These are phyloP conservation scores for Scutellaria baicalensis DNA, from an alignment of 257 asterid genomes.

Conservation along the genomic window DNA sequence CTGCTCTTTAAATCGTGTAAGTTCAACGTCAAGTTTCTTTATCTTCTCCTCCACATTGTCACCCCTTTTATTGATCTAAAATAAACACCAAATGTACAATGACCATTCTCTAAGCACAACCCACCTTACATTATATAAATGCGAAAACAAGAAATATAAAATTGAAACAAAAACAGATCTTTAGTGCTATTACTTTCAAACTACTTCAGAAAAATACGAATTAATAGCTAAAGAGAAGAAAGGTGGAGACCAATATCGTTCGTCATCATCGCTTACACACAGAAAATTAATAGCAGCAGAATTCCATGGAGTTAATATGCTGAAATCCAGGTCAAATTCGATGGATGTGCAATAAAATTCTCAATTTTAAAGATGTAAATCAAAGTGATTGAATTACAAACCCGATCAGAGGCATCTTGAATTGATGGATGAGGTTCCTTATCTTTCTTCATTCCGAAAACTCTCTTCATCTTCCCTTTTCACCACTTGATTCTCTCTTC, in stretches of 20 bases:
- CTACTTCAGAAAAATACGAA: background rate
- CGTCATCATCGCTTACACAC: no score
- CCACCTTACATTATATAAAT: background rate
- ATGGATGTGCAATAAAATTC: background rate
- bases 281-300: background rate
- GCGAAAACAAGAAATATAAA: background rate
- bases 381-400: constrained; percentile 7
- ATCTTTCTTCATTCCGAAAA: constrained; percentile 72
- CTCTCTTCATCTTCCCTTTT: constrained; percentile 53
- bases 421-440: constrained; percentile 69
- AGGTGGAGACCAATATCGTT: background rate
- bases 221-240: background rate
- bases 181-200: background rate
- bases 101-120: background rate
- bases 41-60: constrained; percentile 82
- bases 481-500: background rate
- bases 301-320: background rate
- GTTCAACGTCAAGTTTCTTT: constrained; percentile 75
- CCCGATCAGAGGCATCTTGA: constrained; percentile 85
- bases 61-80: constrained; percentile 75
- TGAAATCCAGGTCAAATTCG: background rate
- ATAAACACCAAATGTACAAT: background rate
- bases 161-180: background rate
- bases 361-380: background rate
- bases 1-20: constrained; percentile 71